Base-by-base conservation (phyloP, 345 rosid species). In the Gossypium bickii region DNA sequence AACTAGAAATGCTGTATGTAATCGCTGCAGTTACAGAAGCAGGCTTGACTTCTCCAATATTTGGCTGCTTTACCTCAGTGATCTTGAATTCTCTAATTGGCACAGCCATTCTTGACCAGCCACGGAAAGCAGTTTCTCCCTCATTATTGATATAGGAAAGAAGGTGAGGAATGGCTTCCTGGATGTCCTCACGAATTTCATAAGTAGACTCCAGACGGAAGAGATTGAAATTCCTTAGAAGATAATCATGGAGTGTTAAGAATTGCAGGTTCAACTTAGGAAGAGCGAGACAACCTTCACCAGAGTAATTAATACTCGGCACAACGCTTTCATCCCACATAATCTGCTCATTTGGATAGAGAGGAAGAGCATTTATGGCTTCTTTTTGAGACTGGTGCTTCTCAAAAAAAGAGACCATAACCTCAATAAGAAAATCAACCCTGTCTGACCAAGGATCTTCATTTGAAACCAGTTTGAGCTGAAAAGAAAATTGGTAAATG, bases 241-340 rank as follows among this genome's bases (percentile, higher is more conserved):
- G 98, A 81, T 95, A 95, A 78, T 95, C 99, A 82, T 95, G 98
- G 58, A 95, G 98, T 15, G 98, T 95, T 82, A 95, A 77, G 79
- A 95, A 93, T 80, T 95, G 99, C 70, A 95, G 86, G 84, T 95
- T 95, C 73, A 95, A 96, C 85, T 95, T 95, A 41, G 99, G 99
- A 79, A 95, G 98, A 72, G 99, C 99, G 76, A 95, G 87, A 81
- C 99, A 95, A 63, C 99, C 97, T 89, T 95, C 99, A 64, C 99
- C 99, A 57, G 99, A 95, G 78, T 92, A 95, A 82, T 95, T 95
- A 75, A 95, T 95, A 85, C 99, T 95, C 3, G 99, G 99, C 55
- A 95, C 97, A 81, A 95, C 84, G 63, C 99, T 95, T 83, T 95
- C 99, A 78, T 95, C 98, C 99, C 99, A 95, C 98, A 95, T 95